A percentile compares a stretch with the other conserved stretches of the same genome.
phyloP scores from a whole-genome alignment of 116 monocot species.

The Dioscorea cayenensis region DNA sequence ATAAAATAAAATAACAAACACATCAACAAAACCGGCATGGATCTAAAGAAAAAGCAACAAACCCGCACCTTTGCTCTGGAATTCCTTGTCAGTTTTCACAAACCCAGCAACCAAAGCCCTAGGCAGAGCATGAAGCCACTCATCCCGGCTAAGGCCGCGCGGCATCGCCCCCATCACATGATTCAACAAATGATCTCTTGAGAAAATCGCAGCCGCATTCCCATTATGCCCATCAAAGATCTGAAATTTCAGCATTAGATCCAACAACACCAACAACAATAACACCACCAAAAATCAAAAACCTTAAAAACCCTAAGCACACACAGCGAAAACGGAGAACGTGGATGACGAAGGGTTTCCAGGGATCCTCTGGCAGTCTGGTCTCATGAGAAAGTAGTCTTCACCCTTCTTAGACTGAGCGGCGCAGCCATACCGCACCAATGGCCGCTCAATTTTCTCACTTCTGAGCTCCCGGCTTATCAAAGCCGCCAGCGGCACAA shows the following conservation, averaged over 20 bases:
- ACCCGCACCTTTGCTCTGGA: slow-evolving; percentile 46
- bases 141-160: slow-evolving; percentile 51
- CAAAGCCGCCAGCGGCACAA: slow-evolving; percentile 76
- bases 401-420: slow-evolving; percentile 74
- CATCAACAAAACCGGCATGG: neutral
- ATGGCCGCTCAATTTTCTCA: slow-evolving; percentile 56
- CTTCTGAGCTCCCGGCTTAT: slow-evolving; percentile 58
- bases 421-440: slow-evolving; percentile 50
- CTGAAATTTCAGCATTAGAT: slow-evolving; percentile 16
- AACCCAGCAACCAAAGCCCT: slow-evolving; percentile 77
- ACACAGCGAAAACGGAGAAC: slow-evolving; percentile 58
- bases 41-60: neutral
- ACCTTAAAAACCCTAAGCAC: neutral
- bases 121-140: slow-evolving; percentile 75
- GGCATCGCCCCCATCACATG: slow-evolving; percentile 61
- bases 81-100: slow-evolving; percentile 73
- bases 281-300: neutral
- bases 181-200: slow-evolving; percentile 61
- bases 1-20: neutral
- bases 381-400: slow-evolving; percentile 55
- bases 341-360: slow-evolving; percentile 23
- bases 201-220: slow-evolving; percentile 73
- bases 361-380: slow-evolving; percentile 40
- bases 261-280: neutral
- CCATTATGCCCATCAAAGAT: slow-evolving; percentile 86